phyloP scores from a whole-genome alignment of 1,139 yeast species.

The Diutina siamensis region DNA sequence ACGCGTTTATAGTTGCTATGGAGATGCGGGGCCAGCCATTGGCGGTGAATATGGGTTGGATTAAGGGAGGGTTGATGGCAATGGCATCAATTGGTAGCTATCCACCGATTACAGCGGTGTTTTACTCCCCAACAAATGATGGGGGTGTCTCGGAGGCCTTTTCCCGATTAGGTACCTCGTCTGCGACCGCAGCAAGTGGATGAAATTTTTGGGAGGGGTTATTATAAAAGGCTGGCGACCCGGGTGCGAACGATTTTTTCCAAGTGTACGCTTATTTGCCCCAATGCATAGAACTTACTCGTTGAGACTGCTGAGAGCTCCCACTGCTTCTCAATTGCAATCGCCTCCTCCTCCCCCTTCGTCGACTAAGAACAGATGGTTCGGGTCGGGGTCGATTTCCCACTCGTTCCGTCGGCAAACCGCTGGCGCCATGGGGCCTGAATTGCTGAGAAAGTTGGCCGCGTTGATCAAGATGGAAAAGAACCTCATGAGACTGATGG shows the following conservation, averaged over 20 bases:
- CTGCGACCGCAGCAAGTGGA: neutral
- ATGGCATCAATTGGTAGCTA: too few relatives aligned
- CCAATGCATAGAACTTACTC: constrained; percentile 97
- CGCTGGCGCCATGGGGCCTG: constrained; percentile 94
- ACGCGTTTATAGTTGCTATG: constrained; percentile 3
- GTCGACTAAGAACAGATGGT: constrained; percentile 71
- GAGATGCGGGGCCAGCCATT: neutral
- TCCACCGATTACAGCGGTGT: too few relatives aligned
- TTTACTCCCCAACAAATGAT: too few relatives aligned
- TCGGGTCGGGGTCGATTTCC: constrained; percentile 81
- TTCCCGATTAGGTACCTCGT: neutral
- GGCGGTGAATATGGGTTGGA: too few relatives aligned
- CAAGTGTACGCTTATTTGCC: too few relatives aligned
- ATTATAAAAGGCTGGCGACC: too few relatives aligned
- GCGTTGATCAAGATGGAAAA: constrained; percentile 92
- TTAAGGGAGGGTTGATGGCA: neutral
- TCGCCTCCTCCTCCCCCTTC: constrained; percentile 94
- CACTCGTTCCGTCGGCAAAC: constrained; percentile 74
- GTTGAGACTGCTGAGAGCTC: constrained; percentile 88
- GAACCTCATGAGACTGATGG: constrained; percentile 89
- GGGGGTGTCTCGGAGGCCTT: neutral
- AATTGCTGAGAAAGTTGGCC: constrained; percentile 81
- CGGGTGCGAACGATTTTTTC: too few relatives aligned
- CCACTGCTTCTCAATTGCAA: constrained; percentile 91
- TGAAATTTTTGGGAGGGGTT: neutral